These are phyloP conservation scores for Candida schatavii DNA, from an alignment of 805 yeast species.

Conservation along the genomic window DNA sequence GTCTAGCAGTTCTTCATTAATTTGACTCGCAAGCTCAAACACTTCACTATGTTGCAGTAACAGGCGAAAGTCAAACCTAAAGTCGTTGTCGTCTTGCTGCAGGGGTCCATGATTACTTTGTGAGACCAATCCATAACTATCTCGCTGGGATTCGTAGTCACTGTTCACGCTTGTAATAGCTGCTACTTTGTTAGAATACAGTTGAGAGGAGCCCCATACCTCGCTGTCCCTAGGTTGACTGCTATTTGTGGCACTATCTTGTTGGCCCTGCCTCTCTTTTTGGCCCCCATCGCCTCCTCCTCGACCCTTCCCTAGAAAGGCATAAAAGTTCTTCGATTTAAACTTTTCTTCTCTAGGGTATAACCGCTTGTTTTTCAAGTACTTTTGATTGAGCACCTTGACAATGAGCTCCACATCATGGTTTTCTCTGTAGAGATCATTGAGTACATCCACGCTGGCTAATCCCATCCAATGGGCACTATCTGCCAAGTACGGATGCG, in stretches of 20 bases:
- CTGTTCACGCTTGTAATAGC: background rate
- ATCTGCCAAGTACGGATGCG: slow-evolving; percentile 45
- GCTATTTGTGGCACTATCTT: no score
- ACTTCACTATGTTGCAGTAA: background rate
- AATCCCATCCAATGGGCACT: slow-evolving; percentile 44
- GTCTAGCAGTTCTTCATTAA: no score
- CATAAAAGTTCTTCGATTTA: slow-evolving; percentile 35
- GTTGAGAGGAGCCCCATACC: background rate
- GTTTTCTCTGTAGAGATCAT: slow-evolving; percentile 35
- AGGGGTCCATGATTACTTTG: no score
- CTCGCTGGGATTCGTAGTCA: background rate
- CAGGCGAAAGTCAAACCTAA: no score
- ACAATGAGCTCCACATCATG: slow-evolving; percentile 32
- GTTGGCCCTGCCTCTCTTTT: background rate
- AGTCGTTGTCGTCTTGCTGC: no score
- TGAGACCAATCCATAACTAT: background rate
- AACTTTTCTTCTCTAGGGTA: slow-evolving; percentile 41
- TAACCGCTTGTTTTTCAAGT: slow-evolving; percentile 25
- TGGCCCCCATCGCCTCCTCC: background rate
- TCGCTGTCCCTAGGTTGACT: no score
- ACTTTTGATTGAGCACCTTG: slow-evolving; percentile 33
- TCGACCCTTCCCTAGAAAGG: slow-evolving; percentile 25
- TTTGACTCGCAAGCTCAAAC: background rate
- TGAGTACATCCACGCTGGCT: slow-evolving; percentile 31
- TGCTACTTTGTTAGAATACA: background rate